A percentile compares a stretch with the other conserved stretches of the same genome.
These are phyloP conservation scores for Backusella parvicylindrica DNA, from an alignment of 192 early-diverging fungal genomes.

Conservation along the genomic window DNA sequence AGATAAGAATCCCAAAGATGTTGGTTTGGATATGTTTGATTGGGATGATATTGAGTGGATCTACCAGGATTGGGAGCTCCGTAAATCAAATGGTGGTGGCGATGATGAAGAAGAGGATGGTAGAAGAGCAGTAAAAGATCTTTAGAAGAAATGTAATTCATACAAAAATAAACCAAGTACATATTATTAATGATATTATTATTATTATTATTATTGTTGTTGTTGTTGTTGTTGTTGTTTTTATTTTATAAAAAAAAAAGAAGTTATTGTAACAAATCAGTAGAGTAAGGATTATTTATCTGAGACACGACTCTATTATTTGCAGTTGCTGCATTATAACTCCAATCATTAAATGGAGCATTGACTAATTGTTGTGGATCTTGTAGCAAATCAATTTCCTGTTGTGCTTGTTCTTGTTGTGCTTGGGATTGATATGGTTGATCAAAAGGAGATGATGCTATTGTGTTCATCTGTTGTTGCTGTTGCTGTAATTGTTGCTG, in stretches of 20 bases:
- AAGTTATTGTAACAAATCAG: conserved; percentile 21
- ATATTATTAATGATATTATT: background rate
- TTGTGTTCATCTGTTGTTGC: background rate
- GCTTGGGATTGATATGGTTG: background rate
- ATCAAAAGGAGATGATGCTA: background rate
- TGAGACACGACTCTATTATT: conserved; percentile 24
- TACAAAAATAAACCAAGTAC: no score
- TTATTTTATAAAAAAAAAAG: background rate
- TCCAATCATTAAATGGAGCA: background rate
- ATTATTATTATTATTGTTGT: no score
- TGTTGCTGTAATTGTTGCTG: background rate
- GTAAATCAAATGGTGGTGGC: conserved; percentile 4
- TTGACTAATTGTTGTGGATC: background rate
- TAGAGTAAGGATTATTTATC: conserved; percentile 34
- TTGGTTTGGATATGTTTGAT: conserved; percentile 5
- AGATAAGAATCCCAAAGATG: background rate
- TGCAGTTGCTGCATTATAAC: background rate
- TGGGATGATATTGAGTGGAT: conserved; percentile 33
- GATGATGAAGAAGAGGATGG: background rate
- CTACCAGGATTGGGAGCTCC: conserved; percentile 15
- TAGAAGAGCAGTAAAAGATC: conserved; percentile 15
- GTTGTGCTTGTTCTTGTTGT: background rate
- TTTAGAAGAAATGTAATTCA: conserved; percentile 8
- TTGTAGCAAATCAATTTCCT: conserved; percentile 15
- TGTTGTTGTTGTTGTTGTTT: background rate